These are phyloP conservation scores for Neonectria sp. DNA, from an alignment of 2,329 filamentous ascomycete genomes.

Conservation along the genomic window DNA sequence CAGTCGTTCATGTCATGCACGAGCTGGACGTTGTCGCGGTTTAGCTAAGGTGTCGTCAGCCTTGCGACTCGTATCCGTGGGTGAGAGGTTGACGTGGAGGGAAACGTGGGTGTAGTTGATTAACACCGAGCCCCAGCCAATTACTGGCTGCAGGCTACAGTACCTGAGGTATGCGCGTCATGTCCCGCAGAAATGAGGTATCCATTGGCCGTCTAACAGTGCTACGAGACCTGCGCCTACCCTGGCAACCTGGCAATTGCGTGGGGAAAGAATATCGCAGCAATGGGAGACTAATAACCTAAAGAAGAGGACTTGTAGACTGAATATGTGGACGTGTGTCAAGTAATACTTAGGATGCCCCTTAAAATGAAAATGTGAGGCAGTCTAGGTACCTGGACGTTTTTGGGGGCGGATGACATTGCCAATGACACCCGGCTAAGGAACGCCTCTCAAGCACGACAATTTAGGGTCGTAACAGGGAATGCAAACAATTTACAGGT, in stretches of 20 bases:
- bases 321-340: not conserved
- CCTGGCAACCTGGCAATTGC: not conserved
- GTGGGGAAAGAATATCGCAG: not conserved
- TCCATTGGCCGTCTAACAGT: not conserved
- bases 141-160: not conserved
- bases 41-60: conserved; percentile 22
- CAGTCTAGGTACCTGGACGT: not conserved
- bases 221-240: not conserved
- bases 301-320: not conserved
- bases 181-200: conserved; percentile 11
- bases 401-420: not conserved
- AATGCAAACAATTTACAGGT: not conserved
- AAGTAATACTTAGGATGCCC: not conserved
- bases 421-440: not conserved
- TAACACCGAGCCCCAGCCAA: not conserved
- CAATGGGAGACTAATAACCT: not conserved
- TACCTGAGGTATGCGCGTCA: conserved; percentile 10
- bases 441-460: not conserved
- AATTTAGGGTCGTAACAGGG: not conserved
- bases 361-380: not conserved
- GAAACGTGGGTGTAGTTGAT: not conserved
- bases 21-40: conserved; percentile 2
- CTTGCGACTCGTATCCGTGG: conserved; percentile 22
- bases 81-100: conserved; percentile 28
- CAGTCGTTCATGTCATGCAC: conserved; percentile 4